Evolutionary conservation across 108 stramenopile species (phyloP).

Genomic region (Parmales sp.): DNA sequence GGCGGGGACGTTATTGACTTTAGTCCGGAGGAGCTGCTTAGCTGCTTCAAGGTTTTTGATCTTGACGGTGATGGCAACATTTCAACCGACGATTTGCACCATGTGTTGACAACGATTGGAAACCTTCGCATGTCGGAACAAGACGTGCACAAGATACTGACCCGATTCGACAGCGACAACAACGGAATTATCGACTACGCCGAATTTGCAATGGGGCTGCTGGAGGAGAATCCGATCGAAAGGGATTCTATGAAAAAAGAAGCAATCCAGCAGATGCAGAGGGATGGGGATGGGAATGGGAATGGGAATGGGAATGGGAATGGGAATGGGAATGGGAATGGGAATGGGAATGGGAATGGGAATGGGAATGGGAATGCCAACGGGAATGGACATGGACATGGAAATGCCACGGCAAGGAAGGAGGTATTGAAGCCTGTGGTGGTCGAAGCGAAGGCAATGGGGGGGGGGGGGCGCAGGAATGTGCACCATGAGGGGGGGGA

Average conservation of each 20-base stretch:
- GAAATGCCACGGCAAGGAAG: not conserved
- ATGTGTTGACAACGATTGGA: not conserved
- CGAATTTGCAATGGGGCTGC: not conserved
- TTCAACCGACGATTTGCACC: not conserved
- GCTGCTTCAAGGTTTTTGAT: slow-evolving; percentile 6
- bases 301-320: not conserved
- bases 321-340: not conserved
- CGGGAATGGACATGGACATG: not conserved
- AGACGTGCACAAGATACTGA: not conserved
- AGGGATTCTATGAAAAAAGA: not conserved
- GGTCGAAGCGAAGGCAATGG: not conserved
- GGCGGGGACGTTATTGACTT: not conserved
- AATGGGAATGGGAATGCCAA: not conserved
- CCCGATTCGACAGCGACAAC: not conserved
- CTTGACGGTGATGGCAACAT: not conserved
- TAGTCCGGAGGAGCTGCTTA: not conserved
- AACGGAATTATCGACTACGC: slow-evolving; percentile 5
- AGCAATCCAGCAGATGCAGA: no score
- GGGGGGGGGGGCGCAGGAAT: not conserved
- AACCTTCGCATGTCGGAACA: not conserved
- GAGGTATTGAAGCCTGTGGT: not conserved
- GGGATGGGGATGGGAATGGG: no score
- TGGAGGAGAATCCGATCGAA: not conserved
- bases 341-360: not conserved
- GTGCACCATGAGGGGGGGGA: not conserved